phyloP scores from a whole-genome alignment of 352 stramenopile genomes.

The Globisporangium perplexum region DNA sequence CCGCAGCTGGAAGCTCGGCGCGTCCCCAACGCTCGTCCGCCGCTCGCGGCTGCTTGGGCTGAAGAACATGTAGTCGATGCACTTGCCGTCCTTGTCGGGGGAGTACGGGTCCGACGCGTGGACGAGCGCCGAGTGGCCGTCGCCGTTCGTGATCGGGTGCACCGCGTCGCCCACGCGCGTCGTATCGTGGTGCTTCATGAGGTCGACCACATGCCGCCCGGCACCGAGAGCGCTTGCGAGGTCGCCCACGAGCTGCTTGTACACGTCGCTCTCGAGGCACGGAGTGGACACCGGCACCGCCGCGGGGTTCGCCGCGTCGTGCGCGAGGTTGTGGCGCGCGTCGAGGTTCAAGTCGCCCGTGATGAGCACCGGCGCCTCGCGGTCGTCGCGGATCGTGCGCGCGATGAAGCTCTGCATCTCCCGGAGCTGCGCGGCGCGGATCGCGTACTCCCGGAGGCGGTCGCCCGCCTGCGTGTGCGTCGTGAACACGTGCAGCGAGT shows the following conservation, averaged over 20 bases:
- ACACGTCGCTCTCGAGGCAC: slow-evolving; percentile 56
- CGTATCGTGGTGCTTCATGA: slow-evolving; percentile 63
- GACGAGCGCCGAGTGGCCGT: slow-evolving; percentile 61
- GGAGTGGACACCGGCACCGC: slow-evolving; percentile 21
- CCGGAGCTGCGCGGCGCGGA: slow-evolving; percentile 51
- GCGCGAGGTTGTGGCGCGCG: slow-evolving; percentile 59
- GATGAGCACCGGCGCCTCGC: slow-evolving; percentile 53
- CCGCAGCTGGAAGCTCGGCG: slow-evolving; percentile 31
- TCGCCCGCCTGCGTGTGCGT: slow-evolving; percentile 82
- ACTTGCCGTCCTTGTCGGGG: slow-evolving; percentile 64
- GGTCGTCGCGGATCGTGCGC: slow-evolving; percentile 38
- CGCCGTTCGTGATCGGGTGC: slow-evolving; percentile 77
- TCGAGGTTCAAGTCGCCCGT: slow-evolving; percentile 82
- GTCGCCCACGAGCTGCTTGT: slow-evolving; percentile 47
- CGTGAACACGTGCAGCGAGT: slow-evolving; percentile 80
- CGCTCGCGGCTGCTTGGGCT: slow-evolving; percentile 32
- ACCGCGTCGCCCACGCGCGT: slow-evolving; percentile 40
- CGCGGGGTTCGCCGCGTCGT: slow-evolving; percentile 16
- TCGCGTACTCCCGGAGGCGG: slow-evolving; percentile 31
- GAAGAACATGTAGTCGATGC: slow-evolving; percentile 86
- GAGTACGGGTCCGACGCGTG: slow-evolving; percentile 40
- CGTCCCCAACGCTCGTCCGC: slow-evolving; percentile 15
- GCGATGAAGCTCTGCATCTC: slow-evolving; percentile 64
- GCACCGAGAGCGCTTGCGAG: slow-evolving; percentile 34
- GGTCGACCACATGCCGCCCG: slow-evolving; percentile 37